Percentiles rank a stretch among this genome's conserved stretches.
Evolutionary conservation across 2,329 filamentous ascomycete species (phyloP).

Genomic region (Xylariales sp.): DNA sequence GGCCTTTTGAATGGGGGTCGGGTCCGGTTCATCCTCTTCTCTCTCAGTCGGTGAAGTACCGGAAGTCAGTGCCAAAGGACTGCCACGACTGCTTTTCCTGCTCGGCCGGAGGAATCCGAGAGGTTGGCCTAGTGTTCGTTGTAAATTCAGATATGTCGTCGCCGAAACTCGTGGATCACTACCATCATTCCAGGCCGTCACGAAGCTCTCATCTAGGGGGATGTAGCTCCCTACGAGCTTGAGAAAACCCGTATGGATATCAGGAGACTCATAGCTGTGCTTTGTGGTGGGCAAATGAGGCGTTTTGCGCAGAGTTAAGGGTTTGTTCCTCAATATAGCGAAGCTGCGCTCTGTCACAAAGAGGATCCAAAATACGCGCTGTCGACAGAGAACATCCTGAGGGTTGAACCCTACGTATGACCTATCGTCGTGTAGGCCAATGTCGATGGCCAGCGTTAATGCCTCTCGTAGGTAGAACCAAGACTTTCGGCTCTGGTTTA

Average conservation of each 20-base stretch:
- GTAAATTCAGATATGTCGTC: conserved; percentile 29
- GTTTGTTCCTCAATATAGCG: conserved; percentile 59
- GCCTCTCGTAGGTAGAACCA: conserved; percentile 61
- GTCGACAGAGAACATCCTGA: conserved; percentile 47
- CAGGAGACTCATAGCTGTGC: conserved; percentile 46
- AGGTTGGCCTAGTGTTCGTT: conserved; percentile 26
- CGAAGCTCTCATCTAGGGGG: conserved; percentile 59
- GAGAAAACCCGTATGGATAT: conserved; percentile 53
- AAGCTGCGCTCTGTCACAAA: conserved; percentile 61
- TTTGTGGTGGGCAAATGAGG: conserved; percentile 49
- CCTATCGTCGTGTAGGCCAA: conserved; percentile 55
- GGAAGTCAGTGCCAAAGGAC: background rate
- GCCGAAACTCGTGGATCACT: conserved; percentile 29
- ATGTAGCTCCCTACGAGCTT: conserved; percentile 58
- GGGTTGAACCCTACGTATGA: conserved; percentile 44
- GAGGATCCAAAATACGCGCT: conserved; percentile 58
- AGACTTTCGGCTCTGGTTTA: conserved; percentile 56
- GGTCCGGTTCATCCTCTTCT: conserved; percentile 40
- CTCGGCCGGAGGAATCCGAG: conserved; percentile 23
- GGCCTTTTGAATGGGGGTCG: conserved; percentile 63
- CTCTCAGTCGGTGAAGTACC: conserved; percentile 8
- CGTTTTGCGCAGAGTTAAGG: conserved; percentile 56
- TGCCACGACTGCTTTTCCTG: conserved; percentile 10
- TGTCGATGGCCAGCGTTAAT: conserved; percentile 53
- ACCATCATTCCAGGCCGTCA: conserved; percentile 61